A percentile compares a stretch with the other conserved stretches of the same genome.
phyloP scores from a whole-genome alignment of 2,329 filamentous ascomycete genomes.

The Chrysoporthe cubensis region DNA sequence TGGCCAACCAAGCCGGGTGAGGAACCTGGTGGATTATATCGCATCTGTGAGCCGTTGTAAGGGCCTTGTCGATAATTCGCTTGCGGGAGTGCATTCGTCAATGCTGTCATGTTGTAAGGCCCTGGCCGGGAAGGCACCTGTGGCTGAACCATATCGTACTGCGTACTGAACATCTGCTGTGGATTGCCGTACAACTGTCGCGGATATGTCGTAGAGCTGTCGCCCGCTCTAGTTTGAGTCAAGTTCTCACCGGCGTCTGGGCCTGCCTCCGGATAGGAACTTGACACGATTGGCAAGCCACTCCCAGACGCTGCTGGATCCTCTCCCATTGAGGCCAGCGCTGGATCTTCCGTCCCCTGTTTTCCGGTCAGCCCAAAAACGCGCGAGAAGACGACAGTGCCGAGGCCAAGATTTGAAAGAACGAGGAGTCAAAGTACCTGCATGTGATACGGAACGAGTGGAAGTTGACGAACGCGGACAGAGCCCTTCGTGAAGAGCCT shows the following conservation, averaged over 20 bases:
- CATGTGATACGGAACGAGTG: slow-evolving; percentile 15
- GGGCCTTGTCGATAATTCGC: slow-evolving; percentile 44
- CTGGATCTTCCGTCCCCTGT: slow-evolving; percentile 10
- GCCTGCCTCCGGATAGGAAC: slow-evolving; percentile 30
- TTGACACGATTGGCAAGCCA: slow-evolving; percentile 35
- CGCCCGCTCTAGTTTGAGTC: slow-evolving; percentile 31
- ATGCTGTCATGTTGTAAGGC: slow-evolving; percentile 52
- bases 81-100: slow-evolving; percentile 50
- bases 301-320: slow-evolving; percentile 34
- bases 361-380: slow-evolving; percentile 18
- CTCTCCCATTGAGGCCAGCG: slow-evolving; percentile 32
- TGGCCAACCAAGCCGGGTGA: slow-evolving; percentile 45
- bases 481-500: background rate
- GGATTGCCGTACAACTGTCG: slow-evolving; percentile 39
- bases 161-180: slow-evolving; percentile 46
- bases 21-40: slow-evolving; percentile 37
- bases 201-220: slow-evolving; percentile 34
- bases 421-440: slow-evolving; percentile 11
- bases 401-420: background rate
- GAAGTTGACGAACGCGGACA: background rate
- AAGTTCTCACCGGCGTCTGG: slow-evolving; percentile 33
- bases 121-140: slow-evolving; percentile 39
- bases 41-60: slow-evolving; percentile 41
- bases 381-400: background rate
- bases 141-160: slow-evolving; percentile 46